phyloP scores from a whole-genome alignment of 2,329 filamentous ascomycete species.

The Aspergillus thermomutatus region DNA sequence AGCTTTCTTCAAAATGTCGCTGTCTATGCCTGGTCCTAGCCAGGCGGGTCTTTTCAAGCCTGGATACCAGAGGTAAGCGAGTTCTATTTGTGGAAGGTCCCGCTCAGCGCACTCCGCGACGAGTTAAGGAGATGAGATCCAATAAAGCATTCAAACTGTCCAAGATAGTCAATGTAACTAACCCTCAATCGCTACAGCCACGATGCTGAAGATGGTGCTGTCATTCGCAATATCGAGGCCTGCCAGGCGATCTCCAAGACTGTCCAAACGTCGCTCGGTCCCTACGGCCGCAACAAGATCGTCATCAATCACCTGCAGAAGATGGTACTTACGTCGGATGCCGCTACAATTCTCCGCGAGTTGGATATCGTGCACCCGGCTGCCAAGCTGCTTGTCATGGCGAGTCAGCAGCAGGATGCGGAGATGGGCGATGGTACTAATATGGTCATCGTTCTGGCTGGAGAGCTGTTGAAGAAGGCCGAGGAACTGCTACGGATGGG shows the following conservation, averaged over 20 bases:
- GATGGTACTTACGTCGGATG: slow-evolving; percentile 98
- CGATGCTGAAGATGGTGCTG: slow-evolving; percentile 97
- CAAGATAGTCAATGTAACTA: neutral
- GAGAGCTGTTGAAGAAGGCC: slow-evolving; percentile 93
- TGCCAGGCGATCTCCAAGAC: slow-evolving; percentile 94
- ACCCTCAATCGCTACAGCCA: slow-evolving; percentile 62
- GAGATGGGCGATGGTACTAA: slow-evolving; percentile 99
- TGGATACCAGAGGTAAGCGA: slow-evolving; percentile 86
- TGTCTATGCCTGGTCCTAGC: slow-evolving; percentile 91
- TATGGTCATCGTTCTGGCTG: slow-evolving; percentile 90
- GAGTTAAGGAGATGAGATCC: neutral
- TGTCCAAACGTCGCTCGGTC: slow-evolving; percentile 93
- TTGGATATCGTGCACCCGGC: slow-evolving; percentile 97
- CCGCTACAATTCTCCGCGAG: slow-evolving; percentile 94
- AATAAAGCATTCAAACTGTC: neutral
- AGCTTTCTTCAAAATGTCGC: slow-evolving; percentile 66
- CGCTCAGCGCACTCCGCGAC: neutral
- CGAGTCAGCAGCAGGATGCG: slow-evolving; percentile 95
- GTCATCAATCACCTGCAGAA: slow-evolving; percentile 99
- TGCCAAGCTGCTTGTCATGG: slow-evolving; percentile 97
- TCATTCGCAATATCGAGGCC: slow-evolving; percentile 97
- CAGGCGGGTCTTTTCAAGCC: slow-evolving; percentile 93
- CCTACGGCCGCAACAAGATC: slow-evolving; percentile 98
- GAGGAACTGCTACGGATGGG: slow-evolving; percentile 96
- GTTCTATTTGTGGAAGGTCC: slow-evolving; percentile 15